Evolutionary conservation across 371 early-diverging fungal genomes (phyloP).

Genomic region (Mortierella sp.): DNA sequence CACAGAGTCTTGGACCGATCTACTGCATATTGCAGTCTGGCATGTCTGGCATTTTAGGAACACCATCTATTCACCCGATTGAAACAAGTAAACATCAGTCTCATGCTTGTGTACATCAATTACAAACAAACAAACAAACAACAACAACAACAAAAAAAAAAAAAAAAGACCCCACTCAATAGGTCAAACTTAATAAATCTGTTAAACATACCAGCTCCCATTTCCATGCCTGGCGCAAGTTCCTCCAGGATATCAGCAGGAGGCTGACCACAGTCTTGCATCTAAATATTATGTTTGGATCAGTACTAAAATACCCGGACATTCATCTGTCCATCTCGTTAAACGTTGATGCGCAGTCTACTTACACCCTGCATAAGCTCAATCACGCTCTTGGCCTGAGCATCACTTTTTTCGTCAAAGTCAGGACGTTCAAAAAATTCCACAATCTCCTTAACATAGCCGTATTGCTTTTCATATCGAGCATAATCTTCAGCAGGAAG

Average conservation of each 20-base stretch:
- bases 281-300: conserved; percentile 57
- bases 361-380: conserved; percentile 91
- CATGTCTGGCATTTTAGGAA: conserved; percentile 57
- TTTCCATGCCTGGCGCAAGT: conserved; percentile 90
- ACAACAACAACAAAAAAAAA: too few relatives aligned
- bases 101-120: too few relatives aligned
- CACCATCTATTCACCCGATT: conserved; percentile 26
- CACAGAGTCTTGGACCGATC: too few relatives aligned
- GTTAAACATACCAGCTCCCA: conserved; percentile 46
- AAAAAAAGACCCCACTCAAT: too few relatives aligned
- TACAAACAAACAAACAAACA: too few relatives aligned
- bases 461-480: conserved; percentile 81
- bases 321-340: too few relatives aligned
- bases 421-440: conserved; percentile 78
- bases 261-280: conserved; percentile 96
- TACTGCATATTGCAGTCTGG: conserved; percentile 57
- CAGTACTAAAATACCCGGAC: too few relatives aligned
- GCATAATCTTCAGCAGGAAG: conserved; percentile 75
- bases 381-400: conserved; percentile 76
- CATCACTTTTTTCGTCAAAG: conserved; percentile 74
- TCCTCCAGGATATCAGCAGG: conserved; percentile 90
- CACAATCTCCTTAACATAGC: conserved; percentile 81
- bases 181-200: too few relatives aligned
- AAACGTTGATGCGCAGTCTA: neutral
- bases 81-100: neutral